Base-by-base conservation (phyloP, 305 asterid genomes). In the Nicotiana rustica region DNA sequence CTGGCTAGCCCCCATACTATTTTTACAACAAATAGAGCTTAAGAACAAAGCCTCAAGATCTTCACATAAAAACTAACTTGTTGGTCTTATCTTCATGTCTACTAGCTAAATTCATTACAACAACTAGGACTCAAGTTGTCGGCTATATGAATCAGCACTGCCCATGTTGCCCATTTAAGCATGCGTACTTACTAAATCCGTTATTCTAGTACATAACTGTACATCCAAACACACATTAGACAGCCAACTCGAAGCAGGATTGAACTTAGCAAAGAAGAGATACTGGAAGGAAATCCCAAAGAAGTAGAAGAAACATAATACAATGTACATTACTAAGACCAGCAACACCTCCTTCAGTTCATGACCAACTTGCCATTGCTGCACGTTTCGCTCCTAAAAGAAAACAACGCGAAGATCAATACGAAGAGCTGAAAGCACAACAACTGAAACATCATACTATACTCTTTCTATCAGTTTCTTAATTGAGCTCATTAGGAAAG, bases 321-420 rank as follows among this genome's bases (percentile, higher is more conserved):
- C 15, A 35, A 67, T 67, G 31, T 67, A 67, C 76, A 18, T 69
- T 71, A 55, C 69, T 33, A 18, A 6, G 14, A 4, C 18, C 38
- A 59, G 57, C 5, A 59, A 67, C 47, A 38, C 81, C 62, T 55
- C 38, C 75, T 29, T 19, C 35, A 35, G 83, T 78, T 80, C 38
- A 15, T 41, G 47, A 41, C 73, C n/a, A 78, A 71, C 66, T 75
- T 19, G 67, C 61, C n/a, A 67, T 77, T 67, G 85, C 81, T 47
- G 80, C 18, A 18, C 52, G 49, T 17, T 80, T 77, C 41, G 7
- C 59, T 79, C 85, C 88, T 84, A 60, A 36, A 13, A 56, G 76
- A 75, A n/a, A 0, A 67, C 65, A 60, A 10, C 29, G 35, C 10
- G 12, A 61, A 17, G 5, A 25, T 67, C 78, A 75, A 59, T 31